phyloP scores from a whole-genome alignment of 176 grass and related monocot species.

The Oryza meridionalis region DNA sequence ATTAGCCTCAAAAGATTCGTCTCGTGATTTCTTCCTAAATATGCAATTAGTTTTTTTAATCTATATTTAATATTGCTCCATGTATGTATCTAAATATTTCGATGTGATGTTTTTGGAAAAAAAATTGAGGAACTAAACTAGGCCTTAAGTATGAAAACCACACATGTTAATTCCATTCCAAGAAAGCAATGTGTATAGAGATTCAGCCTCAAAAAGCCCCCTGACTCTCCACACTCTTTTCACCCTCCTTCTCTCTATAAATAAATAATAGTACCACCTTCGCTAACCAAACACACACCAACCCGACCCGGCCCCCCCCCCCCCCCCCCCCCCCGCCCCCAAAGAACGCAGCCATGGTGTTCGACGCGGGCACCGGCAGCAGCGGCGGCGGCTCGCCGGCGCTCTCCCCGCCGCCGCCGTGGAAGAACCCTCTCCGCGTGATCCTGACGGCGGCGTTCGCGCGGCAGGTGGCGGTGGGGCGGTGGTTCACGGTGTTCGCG shows the following conservation, averaged over 20 bases:
- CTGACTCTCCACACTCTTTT: background rate
- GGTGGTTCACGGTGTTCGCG: conserved; percentile 92
- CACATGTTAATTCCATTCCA: background rate
- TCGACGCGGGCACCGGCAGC: conserved; percentile 25
- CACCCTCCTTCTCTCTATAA: background rate
- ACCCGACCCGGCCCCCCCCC: background rate
- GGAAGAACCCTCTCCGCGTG: conserved; percentile 2
- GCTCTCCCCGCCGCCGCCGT: background rate
- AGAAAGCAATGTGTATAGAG: conserved; percentile 12
- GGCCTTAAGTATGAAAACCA: no score
- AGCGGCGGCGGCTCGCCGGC: background rate
- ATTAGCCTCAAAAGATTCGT: no score
- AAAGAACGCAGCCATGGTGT: conserved; percentile 52
- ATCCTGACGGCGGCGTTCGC: conserved; percentile 53
- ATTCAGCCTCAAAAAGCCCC: background rate
- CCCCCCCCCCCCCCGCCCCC: no score
- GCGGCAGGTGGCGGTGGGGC: conserved; percentile 56
- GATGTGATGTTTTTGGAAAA: no score
- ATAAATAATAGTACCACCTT: background rate
- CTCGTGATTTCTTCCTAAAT: no score
- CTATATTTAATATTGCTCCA: no score
- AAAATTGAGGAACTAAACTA: no score
- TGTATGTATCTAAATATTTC: no score
- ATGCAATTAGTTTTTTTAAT: no score
- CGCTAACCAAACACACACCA: background rate